phyloP scores from a whole-genome alignment of 495 filamentous ascomycete genomes.

The Bacidia rubella region DNA sequence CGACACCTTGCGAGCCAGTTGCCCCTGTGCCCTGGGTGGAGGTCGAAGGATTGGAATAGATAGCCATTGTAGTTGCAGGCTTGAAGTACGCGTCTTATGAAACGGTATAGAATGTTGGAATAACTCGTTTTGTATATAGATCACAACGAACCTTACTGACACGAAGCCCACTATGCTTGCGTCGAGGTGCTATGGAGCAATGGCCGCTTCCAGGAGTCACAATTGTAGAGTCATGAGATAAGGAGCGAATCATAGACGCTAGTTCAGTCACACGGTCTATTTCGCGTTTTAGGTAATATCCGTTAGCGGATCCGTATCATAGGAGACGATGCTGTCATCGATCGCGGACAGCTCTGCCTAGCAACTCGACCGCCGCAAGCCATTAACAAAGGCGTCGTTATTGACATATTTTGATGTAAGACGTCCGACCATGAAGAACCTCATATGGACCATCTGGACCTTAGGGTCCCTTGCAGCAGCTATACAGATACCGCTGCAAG shows the following conservation, averaged over 20 bases:
- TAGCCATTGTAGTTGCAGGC: constrained; percentile 11
- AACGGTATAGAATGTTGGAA: too few relatives aligned
- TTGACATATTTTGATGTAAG: not conserved
- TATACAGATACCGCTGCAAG: not conserved
- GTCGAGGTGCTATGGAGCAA: not conserved
- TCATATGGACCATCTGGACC: not conserved
- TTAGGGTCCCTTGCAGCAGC: not conserved
- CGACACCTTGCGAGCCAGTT: constrained; percentile 15
- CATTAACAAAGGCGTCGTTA: not conserved
- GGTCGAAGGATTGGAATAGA: constrained; percentile 8
- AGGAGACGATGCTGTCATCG: too few relatives aligned
- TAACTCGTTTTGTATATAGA: not conserved
- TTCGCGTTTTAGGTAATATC: not conserved
- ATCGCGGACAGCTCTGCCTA: not conserved
- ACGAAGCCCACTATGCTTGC: not conserved
- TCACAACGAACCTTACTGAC: not conserved
- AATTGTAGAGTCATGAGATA: not conserved
- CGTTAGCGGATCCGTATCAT: too few relatives aligned
- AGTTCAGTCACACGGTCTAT: not conserved
- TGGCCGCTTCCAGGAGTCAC: not conserved
- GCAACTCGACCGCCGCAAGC: not conserved
- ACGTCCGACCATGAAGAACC: not conserved
- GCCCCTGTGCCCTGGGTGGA: not conserved
- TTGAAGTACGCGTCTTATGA: too few relatives aligned
- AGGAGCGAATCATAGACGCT: not conserved